phyloP scores from a whole-genome alignment of 306 rosid species.

The Quercus parvula region DNA sequence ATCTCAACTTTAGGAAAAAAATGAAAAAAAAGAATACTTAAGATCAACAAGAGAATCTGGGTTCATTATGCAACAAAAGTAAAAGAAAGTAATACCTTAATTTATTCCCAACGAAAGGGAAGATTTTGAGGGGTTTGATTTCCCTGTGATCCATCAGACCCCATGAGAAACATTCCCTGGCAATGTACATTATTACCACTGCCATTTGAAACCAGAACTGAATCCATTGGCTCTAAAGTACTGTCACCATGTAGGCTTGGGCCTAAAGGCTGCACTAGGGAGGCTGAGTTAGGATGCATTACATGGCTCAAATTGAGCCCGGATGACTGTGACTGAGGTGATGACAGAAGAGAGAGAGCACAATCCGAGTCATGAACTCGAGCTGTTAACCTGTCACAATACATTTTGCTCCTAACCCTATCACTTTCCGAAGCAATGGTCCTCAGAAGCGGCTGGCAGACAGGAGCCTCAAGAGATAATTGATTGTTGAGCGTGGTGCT shows the following conservation, averaged over 20 bases:
- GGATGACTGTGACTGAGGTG: conserved; percentile 63
- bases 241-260: conserved; percentile 39
- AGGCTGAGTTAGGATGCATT: conserved; percentile 38
- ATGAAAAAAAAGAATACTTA: not conserved
- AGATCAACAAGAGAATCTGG: conserved; percentile 14
- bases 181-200: conserved; percentile 31
- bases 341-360: conserved; percentile 99
- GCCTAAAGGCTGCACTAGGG: conserved; percentile 55
- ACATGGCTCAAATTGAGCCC: conserved; percentile 51
- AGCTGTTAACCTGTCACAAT: conserved; percentile 42
- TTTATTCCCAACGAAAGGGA: conserved; percentile 78
- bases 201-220: conserved; percentile 50
- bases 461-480: conserved; percentile 27
- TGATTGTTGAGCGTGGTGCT: conserved; percentile 22
- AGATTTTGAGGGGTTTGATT: conserved; percentile 52
- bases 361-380: conserved; percentile 53
- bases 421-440: conserved; percentile 44
- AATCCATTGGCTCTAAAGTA: conserved; percentile 44
- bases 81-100: not conserved
- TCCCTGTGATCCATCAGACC: conserved; percentile 45
- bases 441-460: conserved; percentile 43
- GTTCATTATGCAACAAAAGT: not conserved
- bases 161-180: conserved; percentile 52
- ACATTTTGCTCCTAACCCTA: conserved; percentile 36
- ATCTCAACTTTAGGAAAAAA: not conserved